Evolutionary conservation across 495 filamentous ascomycete species (phyloP).

Genomic region (Sporormia fimetaria): DNA sequence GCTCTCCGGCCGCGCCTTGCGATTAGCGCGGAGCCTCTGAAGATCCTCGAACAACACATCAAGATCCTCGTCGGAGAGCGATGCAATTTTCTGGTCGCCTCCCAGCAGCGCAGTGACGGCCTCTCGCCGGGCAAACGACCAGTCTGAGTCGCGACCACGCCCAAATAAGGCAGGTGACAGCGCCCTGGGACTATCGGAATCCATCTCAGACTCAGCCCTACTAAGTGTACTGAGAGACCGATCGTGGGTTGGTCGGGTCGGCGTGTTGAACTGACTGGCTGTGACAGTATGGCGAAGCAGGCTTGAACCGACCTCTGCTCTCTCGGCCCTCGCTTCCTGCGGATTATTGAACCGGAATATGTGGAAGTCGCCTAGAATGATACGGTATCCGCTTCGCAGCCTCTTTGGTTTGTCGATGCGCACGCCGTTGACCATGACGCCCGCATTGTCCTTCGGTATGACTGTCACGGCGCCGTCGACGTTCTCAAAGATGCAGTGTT

Average conservation of each 20-base stretch:
- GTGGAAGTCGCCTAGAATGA: slow-evolving; percentile 96
- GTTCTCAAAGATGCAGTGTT: slow-evolving; percentile 92
- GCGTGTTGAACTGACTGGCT: slow-evolving; percentile 64
- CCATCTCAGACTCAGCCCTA: slow-evolving; percentile 59
- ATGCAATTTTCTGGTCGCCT: slow-evolving; percentile 79
- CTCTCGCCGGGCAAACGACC: slow-evolving; percentile 89
- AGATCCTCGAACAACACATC: slow-evolving; percentile 94
- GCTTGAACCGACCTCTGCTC: slow-evolving; percentile 64
- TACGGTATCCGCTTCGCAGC: slow-evolving; percentile 80
- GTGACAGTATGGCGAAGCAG: slow-evolving; percentile 80
- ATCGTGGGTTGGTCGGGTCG: slow-evolving; percentile 59
- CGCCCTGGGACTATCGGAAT: slow-evolving; percentile 57
- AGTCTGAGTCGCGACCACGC: slow-evolving; percentile 75
- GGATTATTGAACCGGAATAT: slow-evolving; percentile 99
- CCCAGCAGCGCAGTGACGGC: slow-evolving; percentile 83
- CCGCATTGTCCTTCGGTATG: slow-evolving; percentile 75
- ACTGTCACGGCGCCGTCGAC: slow-evolving; percentile 82
- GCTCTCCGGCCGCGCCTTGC: slow-evolving; percentile 54
- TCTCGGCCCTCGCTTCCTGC: slow-evolving; percentile 84
- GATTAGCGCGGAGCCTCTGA: slow-evolving; percentile 70
- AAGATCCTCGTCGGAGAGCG: slow-evolving; percentile 84
- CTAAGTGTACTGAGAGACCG: slow-evolving; percentile 49
- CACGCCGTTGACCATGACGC: slow-evolving; percentile 95
- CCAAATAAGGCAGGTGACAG: slow-evolving; percentile 64
- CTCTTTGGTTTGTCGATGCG: slow-evolving; percentile 72